Evolutionary conservation across 2,329 filamentous ascomycete species (phyloP), one percentile per base, ranked within the genome.

Genomic region (Colletotrichum sp.): DNA sequence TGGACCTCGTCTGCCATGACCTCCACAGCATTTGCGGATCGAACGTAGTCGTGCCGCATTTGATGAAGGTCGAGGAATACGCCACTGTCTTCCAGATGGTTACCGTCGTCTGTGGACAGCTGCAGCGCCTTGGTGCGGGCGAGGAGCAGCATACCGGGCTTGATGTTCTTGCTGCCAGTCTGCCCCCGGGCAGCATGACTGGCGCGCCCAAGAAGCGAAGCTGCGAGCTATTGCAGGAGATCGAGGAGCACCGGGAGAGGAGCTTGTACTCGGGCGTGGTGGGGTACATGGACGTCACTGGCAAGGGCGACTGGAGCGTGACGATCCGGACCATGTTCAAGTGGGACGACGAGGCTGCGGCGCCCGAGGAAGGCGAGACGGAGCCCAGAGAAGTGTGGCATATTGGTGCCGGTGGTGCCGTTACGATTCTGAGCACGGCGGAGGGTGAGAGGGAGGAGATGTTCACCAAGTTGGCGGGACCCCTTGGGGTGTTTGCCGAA

Each of bases 121-220:
- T 94, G 15, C 87, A 88, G 1, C 65, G 78, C 8, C 66, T 16
- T 39, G 64, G 77, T 7, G 65, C 16, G 52, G 71, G 34, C n/a
- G 62, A 66, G 36, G 82, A 65, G n/a, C 75, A 78, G 8, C 87
- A 90, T 74, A 91, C 92, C 0, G 95, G 94, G 2, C 87, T 97
- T 43, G 93, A 96, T 75, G 93, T 96, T 6, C 90, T 98, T 0
- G 91, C 94, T 0, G 90, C 92, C 8, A 94, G 93, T 64, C 88
- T 98, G 1, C 96, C 97, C 0, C 96, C 97, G 0, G 96, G 97
- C 0, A 96, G 94, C 80, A 98, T 98, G 97, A 98, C 96, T 3
- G 97, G 97, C 8, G 96, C 96, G 1, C 97, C 96, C 0, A 98
- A 98, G 88, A 96, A 96, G 85, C 91, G 96, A 64, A 96, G 94